Base-by-base conservation (phyloP, 768 basidiomycete genomes). In the Leucogyrophana mollusca region DNA sequence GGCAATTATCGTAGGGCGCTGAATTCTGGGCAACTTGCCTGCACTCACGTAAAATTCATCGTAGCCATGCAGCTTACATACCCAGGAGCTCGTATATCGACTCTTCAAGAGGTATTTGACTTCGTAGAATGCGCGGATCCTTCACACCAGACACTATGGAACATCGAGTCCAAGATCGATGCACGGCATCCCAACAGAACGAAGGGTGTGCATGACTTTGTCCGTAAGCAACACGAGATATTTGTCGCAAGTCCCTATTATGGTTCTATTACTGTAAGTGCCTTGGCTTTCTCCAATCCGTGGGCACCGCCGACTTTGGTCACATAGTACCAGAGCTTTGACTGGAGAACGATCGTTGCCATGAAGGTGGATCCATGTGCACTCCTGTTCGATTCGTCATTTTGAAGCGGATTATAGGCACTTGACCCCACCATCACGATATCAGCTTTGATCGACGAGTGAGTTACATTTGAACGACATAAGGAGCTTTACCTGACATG, bases 121-220 rank as follows among this genome's bases (percentile, higher is more conserved):
- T 90, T 92, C 57, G 86, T 80, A 7, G 73, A 74, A 34, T 92
- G 89, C 51, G 84, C 77, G 6, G 89, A 90, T 58, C 76, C 82
- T 1, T 63, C 76, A 32, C 80, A 81, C 44, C 66, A 70, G 41
- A 73, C 90, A 27, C 64, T 70, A 30, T 88, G 82, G 77, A 90
- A 90, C 59, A 84, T 92, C 51, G 90, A 91, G 68, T 86, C 85
- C 13, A 89, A 88, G 61, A 76, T 87, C 46, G 74, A 87, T 50
- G 68, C 86, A 4, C 69, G 62, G n/a, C 55, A 68, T 41, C 72
- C 77, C 4, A 72, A 77, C 51, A 68, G 70, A 32, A 86, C 86
- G 14, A 68, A 64, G 13, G 60, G 69, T 14, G 80, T 81, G 14
- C 67, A 78, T 14, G 78, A 79, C 43, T 88, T 88, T 56, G 85